These are phyloP conservation scores for Vanrija humicola DNA, from an alignment of 1,284 basidiomycete genomes.

Conservation along the genomic window DNA sequence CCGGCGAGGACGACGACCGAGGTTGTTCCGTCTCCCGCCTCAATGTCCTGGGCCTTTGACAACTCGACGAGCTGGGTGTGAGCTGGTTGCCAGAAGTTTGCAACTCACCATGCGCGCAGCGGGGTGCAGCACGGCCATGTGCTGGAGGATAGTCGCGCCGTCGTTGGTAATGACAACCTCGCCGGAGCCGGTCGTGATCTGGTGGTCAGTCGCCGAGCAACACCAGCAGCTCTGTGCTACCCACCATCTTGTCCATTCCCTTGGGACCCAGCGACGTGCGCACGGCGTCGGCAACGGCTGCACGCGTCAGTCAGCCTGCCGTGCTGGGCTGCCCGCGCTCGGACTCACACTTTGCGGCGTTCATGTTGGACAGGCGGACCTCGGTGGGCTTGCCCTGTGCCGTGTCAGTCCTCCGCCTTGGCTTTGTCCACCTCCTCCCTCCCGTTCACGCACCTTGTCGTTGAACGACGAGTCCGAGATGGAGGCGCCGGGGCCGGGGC, in stretches of 20 bases:
- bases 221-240: constrained; percentile 11
- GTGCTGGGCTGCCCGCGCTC: not conserved
- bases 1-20: constrained; percentile 96
- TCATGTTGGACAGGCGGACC: constrained; percentile 89
- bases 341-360: constrained; percentile 81
- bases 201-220: constrained; percentile 6
- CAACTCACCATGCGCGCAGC: constrained; percentile 87
- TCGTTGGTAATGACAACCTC: constrained; percentile 99
- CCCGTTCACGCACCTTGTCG: constrained; percentile 37
- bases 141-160: constrained; percentile 96
- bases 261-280: constrained; percentile 93
- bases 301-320: constrained; percentile 8
- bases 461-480: constrained; percentile 40
- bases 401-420: constrained; percentile 7
- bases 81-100: constrained; percentile 16
- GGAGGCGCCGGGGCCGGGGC: constrained; percentile 22
- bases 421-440: not conserved
- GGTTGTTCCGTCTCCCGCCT: constrained; percentile 99
- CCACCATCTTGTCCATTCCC: constrained; percentile 99
- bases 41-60: constrained; percentile 95
- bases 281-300: constrained; percentile 96
- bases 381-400: constrained; percentile 57
- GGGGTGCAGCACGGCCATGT: constrained; percentile 95
- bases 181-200: constrained; percentile 97
- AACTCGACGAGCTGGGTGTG: constrained; percentile 80